Percentiles rank a stretch among this genome's conserved stretches.
Evolutionary conservation across 164 flowering plant genomes (phyloP).

Genomic region (Annona squamosa): DNA sequence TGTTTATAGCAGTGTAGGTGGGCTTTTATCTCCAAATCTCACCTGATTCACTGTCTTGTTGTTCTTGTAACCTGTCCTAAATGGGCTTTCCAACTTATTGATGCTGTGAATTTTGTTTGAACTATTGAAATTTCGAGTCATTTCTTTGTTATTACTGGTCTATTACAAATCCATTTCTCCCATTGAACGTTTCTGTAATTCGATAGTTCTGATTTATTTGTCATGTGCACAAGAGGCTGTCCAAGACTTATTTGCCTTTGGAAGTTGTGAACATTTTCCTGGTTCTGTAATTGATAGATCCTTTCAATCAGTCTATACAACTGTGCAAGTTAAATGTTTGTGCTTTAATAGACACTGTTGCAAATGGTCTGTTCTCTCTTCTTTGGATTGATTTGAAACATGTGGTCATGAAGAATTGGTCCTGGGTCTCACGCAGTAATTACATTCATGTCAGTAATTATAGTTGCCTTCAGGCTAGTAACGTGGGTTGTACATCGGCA

Average conservation of each 20-base stretch:
- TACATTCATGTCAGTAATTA: no score
- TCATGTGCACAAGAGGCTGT: background rate
- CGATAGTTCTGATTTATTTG: background rate
- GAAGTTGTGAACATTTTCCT: no score
- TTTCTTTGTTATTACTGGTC: background rate
- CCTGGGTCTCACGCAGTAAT: no score
- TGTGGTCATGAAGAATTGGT: no score
- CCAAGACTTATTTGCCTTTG: background rate
- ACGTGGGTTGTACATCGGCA: no score
- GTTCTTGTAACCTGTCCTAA: background rate
- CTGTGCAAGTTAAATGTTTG: no score
- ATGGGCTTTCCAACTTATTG: background rate
- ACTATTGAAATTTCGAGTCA: background rate
- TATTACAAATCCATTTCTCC: background rate
- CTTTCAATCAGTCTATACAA: no score
- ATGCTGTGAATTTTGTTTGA: background rate
- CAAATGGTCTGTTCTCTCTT: no score
- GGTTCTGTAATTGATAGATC: no score
- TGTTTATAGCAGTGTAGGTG: background rate
- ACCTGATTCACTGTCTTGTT: background rate
- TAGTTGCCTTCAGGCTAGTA: no score
- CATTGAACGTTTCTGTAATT: background rate
- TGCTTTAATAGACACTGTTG: no score
- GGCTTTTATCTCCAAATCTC: slow-evolving; percentile 3
- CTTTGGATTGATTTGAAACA: no score